Evolutionary conservation across 2,329 filamentous ascomycete genomes (phyloP), one percentile per base, ranked within the genome.

Genomic region (Ambrosiella beaveri): DNA sequence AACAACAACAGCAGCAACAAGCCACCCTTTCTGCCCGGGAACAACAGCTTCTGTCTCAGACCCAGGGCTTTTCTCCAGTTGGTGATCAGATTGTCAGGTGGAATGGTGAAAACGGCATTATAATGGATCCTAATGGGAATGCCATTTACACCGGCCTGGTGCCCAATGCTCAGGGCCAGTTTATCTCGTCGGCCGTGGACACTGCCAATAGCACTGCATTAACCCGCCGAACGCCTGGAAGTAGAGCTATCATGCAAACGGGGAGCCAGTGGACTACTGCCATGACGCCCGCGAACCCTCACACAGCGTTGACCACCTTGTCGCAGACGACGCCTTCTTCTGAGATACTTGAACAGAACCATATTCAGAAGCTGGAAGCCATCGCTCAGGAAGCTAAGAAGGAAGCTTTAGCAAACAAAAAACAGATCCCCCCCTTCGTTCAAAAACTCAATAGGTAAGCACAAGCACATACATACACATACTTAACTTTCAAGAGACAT

Each of bases 371-470:
- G 57, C 72, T 96, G 61, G 88, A 95, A 66, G 81, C 85, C 67
- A 82, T 82, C 70, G 90, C 89, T 19, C 77, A 84, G 63, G 74
- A 85, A 62, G 89, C 89, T 7, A 95, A 94, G 73, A 81, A 84
- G 66, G 93, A 97, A 60, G 85, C 90, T 0, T 86, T 90, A 68
- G 79, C 84, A 13, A 97, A 95, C 70, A 78, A 90, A 65, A 97
- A 97, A 71, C 87, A 94, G 66, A 97, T 98, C 9, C 91, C 93
- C 0, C 91, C 93, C 0, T 98, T 98, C 74, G 90, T 98, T 49
- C 90, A 96, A 70, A 98, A 98, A 68, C 73, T 98, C 58, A 95
- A 89, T 81, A 97, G 91, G 91, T 94, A 74, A 72, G 80, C 66
- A 27, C 27, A 27, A 27, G 27, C 3, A 27, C 27, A 27, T 27